Percentiles rank a stretch among this genome's conserved stretches.
Conservation (phyloP, 2,329 filamentous ascomycete species). For the Tolypocladium guangdongense region DNA sequence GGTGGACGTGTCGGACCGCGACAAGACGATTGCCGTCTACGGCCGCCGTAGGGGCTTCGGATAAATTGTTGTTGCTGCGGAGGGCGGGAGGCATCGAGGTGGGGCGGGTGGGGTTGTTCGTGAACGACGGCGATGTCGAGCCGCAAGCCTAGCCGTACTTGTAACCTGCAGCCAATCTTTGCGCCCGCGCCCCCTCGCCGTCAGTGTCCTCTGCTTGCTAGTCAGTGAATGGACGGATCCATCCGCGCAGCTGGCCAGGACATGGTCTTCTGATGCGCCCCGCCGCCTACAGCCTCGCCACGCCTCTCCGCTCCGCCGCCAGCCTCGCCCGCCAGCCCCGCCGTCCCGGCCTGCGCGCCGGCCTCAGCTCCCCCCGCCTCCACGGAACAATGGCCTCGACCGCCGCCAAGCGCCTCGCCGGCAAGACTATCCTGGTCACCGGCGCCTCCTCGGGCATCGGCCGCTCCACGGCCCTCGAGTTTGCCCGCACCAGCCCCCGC, state of each 20-base stretch:
- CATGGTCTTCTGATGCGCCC: background rate
- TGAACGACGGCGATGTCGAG: no score
- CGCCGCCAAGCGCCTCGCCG: slow-evolving; percentile 71
- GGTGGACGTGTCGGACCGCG: background rate
- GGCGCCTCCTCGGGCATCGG: slow-evolving; percentile 93
- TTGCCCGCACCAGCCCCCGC: slow-evolving; percentile 72
- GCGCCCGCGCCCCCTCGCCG: no score
- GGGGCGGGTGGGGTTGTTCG: no score
- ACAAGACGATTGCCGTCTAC: background rate
- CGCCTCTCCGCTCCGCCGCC: background rate
- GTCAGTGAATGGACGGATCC: background rate
- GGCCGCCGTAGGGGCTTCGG: no score
- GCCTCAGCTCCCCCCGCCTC: background rate
- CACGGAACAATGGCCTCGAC: slow-evolving; percentile 36
- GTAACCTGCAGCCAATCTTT: no score
- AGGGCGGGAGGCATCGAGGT: no score
- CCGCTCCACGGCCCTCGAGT: slow-evolving; percentile 73
- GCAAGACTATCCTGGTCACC: slow-evolving; percentile 88
- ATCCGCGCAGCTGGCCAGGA: background rate
- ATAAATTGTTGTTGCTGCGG: no score
- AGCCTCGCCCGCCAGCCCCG: background rate
- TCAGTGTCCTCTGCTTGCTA: background rate
- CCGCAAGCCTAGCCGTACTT: no score
- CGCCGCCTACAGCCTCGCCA: background rate
- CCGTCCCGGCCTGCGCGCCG: background rate